Percentiles rank a stretch among this genome's conserved stretches.
Conservation (phyloP, 2,329 filamentous ascomycete species). For the Aspergillus sp. region DNA sequence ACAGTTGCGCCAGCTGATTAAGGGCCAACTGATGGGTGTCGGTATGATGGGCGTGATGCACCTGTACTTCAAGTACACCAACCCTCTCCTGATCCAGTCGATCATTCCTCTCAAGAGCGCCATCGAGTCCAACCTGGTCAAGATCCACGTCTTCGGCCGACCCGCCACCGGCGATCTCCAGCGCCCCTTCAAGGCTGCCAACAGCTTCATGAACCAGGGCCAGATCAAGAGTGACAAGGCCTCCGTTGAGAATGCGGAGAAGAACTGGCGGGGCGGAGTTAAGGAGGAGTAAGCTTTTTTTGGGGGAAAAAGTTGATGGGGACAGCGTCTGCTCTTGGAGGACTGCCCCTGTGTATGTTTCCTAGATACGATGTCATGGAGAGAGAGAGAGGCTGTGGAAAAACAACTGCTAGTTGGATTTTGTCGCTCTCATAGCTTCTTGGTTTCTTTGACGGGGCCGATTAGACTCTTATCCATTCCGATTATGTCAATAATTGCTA, state of each 20-base stretch:
- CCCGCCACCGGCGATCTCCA: conserved; percentile 87
- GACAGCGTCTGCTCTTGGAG: conserved; percentile 1
- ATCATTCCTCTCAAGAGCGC: conserved; percentile 97
- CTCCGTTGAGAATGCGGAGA: conserved; percentile 55
- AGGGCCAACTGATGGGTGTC: conserved; percentile 90
- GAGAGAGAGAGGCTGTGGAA: background rate
- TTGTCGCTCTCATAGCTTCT: background rate
- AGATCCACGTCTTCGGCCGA: conserved; percentile 89
- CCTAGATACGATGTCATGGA: conserved; percentile 15
- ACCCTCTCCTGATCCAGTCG: conserved; percentile 96
- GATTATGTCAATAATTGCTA: conserved; percentile 1
- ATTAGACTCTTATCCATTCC: background rate
- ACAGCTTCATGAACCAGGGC: conserved; percentile 72
- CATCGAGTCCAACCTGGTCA: conserved; percentile 91
- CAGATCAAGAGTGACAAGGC: conserved; percentile 90
- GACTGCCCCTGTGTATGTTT: conserved; percentile 13
- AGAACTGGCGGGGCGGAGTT: conserved; percentile 50
- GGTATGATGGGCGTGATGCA: conserved; percentile 99
- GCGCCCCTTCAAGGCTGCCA: conserved; percentile 87
- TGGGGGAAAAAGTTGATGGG: background rate
- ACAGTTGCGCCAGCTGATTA: conserved; percentile 82
- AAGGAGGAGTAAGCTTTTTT: conserved; percentile 47
- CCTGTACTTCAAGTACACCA: conserved; percentile 99
- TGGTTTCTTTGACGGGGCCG: background rate
- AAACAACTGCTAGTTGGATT: background rate